Base-by-base conservation (phyloP, 495 filamentous ascomycete genomes). In the Daldinia vernicosa region DNA sequence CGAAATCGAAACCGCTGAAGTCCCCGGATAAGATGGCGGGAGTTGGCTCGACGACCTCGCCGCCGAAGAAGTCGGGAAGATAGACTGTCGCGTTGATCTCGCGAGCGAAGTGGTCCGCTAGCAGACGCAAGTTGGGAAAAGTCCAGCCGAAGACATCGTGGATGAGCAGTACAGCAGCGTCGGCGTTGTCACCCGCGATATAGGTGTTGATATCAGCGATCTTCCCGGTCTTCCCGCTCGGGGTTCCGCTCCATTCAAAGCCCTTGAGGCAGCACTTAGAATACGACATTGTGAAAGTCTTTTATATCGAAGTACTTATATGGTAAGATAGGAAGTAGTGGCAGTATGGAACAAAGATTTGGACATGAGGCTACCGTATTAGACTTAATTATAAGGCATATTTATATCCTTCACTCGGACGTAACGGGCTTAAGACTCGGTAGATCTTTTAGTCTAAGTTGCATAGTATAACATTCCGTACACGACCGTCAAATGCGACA, bases 91-190 rank as follows among this genome's bases (percentile, higher is more conserved):
- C 83, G 51, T 77, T 75, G 26, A 80, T 79, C 74, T 85, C 84
- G 67, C 80, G 76, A 3, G 87, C 85, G 76, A 84, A 86, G 65
- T 80, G 79, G 75, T 90, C 87, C 14, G 87, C 86, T 14, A 90
- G 74, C 0, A 90, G 75, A 3, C 89, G 81, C 6, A 74, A 70
- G 72, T 90, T 89, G 63, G 80, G 75, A 51, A 89, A 85, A 1
- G 79, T 79, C 87, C 88, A 90, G 37, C 88, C 88, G 52, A 89
- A 82, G 5, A 85, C 71, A 73, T 89, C 87, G 40, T 88, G 84
- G 63, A 90, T 76, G 52, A 87, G 74, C 60, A 90, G 72, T 12
- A 89, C 74, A 61, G 87, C 84, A 35, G 77, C 82, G 55, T 81
- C 80, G 26, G 78, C 71, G 39, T 79, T 79, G 22, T 83, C 67